phyloP scores from a whole-genome alignment of 352 stramenopile genomes.

The Pythium brachiatum region DNA sequence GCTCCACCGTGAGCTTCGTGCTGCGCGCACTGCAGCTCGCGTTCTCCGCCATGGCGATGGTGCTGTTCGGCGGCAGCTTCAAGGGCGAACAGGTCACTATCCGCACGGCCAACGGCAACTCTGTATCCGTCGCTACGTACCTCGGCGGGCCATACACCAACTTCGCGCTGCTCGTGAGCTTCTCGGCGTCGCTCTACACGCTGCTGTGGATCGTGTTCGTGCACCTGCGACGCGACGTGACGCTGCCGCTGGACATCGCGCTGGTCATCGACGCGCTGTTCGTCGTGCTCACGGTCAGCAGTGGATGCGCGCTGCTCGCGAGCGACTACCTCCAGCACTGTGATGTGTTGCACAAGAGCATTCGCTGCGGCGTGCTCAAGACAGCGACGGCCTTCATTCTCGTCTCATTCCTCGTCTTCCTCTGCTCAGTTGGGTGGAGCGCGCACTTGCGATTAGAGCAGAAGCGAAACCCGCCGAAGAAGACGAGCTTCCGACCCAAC shows the following conservation, averaged over 20 bases:
- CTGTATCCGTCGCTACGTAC: conserved; percentile 47
- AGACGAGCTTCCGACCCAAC: background rate
- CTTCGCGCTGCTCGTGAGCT: conserved; percentile 64
- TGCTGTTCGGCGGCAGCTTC: conserved; percentile 51
- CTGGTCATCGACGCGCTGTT: conserved; percentile 59
- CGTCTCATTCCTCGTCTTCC: conserved; percentile 55
- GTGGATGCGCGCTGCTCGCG: conserved; percentile 51
- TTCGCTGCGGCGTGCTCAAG: conserved; percentile 50
- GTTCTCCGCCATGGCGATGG: conserved; percentile 43
- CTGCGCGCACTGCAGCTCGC: conserved; percentile 55
- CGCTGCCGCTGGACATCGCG: conserved; percentile 40
- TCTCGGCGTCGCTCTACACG: conserved; percentile 50
- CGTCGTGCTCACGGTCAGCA: conserved; percentile 68
- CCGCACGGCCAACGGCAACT: conserved; percentile 2
- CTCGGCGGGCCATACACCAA: conserved; percentile 55
- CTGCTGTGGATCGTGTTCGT: conserved; percentile 50
- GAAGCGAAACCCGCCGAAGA: conserved; percentile 2
- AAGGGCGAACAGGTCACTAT: conserved; percentile 31
- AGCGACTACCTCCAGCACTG: conserved; percentile 74
- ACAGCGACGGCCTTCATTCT: conserved; percentile 52
- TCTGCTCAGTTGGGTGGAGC: conserved; percentile 60
- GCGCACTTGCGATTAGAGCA: conserved; percentile 24
- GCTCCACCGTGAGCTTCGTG: conserved; percentile 41
- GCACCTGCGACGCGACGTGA: conserved; percentile 28
- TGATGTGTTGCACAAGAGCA: conserved; percentile 32